Evolutionary conservation across 164 flowering plant species (phyloP), one percentile per base, ranked within the genome.

Genomic region (Stephania yunnanensis): DNA sequence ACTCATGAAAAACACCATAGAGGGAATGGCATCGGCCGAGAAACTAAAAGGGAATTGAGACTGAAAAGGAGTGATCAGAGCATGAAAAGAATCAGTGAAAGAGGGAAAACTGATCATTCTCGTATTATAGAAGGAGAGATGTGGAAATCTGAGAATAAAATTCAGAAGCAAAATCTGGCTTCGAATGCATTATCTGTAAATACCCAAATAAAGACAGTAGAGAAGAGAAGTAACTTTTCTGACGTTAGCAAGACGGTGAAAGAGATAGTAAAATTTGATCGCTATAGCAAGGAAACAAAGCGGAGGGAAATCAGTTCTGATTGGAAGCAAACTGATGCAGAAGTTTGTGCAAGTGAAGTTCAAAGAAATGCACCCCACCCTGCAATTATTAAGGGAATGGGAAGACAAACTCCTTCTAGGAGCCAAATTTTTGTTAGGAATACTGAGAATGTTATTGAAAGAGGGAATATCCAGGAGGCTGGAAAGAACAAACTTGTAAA

Each of bases 161-260:
- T 74, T 44, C 77, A 31, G 11, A 68, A 77, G 70, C 70, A 76
- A 70, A 68, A 66, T 46, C 61, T 64, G 74, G 0, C 20, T 48
- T 46, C 45, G 64, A 73, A 80, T 22, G n/a, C 20, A 19, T 71
- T 25, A 7, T 46, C 30, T 63, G 69, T 36, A 66, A 66, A 71
- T 31, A 12, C n/a, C 46, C 74, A 58, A 29, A 70, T 63, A 46
- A 64, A 63, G 22, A 46, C 31, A 0, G 22, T 36, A 9, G 75
- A 46, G 31, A 20, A 12, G 20, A 11, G 64, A n/a, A 71, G 11
- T 10, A 64, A 52, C 4, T 71, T 71, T 29, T 70, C 74, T 46
- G 6, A 31, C 20, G 48, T 46, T 71, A 17, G 53, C 13, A 66
- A 71, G 71, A 10, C 19, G 17, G 7, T 36, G 31, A 10, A 71